phyloP scores from a whole-genome alignment of 768 basidiomycete species.

The Podaxis carcinomalis region DNA sequence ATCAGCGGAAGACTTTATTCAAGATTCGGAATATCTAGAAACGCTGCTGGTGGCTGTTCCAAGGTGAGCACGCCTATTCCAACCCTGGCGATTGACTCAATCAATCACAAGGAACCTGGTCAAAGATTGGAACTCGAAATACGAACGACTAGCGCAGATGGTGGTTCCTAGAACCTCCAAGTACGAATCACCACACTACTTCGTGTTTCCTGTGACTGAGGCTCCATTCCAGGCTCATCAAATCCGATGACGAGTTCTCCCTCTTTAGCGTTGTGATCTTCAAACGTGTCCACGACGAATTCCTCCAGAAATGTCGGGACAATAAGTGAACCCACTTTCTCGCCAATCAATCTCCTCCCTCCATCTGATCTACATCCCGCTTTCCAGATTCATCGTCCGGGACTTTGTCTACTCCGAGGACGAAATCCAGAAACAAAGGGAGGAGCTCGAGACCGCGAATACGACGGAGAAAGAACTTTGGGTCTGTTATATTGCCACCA shows the following conservation, averaged over 20 bases:
- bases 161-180: slow-evolving; percentile 89
- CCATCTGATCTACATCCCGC: slow-evolving; percentile 8
- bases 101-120: slow-evolving; percentile 51
- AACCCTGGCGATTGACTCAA: slow-evolving; percentile 20
- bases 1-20: slow-evolving; percentile 72
- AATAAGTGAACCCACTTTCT: slow-evolving; percentile 61
- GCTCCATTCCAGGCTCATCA: slow-evolving; percentile 49
- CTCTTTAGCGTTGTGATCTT: slow-evolving; percentile 87
- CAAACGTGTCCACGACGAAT: slow-evolving; percentile 87
- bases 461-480: slow-evolving; percentile 94
- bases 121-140: slow-evolving; percentile 88
- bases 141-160: slow-evolving; percentile 85
- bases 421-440: slow-evolving; percentile 70
- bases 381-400: slow-evolving; percentile 80
- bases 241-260: slow-evolving; percentile 85
- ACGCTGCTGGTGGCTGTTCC: slow-evolving; percentile 92
- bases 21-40: slow-evolving; percentile 91
- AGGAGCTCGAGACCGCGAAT: slow-evolving; percentile 77
- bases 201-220: slow-evolving; percentile 10
- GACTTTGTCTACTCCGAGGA: slow-evolving; percentile 90
- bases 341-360: not conserved
- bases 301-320: slow-evolving; percentile 90
- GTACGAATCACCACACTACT: slow-evolving; percentile 39
- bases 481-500: slow-evolving; percentile 45
- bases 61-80: slow-evolving; percentile 50